Percentiles rank a stretch among this genome's conserved stretches.
Evolutionary conservation across 495 filamentous ascomycete species (phyloP).

Genomic region (Elaphomyces granulatus): DNA sequence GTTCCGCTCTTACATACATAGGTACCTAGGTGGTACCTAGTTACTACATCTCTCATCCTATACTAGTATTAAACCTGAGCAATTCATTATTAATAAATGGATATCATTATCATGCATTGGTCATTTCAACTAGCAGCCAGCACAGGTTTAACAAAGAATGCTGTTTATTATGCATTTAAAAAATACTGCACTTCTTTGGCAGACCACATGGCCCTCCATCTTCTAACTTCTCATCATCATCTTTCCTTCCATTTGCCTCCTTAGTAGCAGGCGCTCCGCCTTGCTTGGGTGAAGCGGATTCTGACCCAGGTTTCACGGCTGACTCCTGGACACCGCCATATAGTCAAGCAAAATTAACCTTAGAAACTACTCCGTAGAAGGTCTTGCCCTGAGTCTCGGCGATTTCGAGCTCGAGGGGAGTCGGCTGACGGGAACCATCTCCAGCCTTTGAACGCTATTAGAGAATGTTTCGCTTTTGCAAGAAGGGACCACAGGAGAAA

Average conservation of each 20-base stretch:
- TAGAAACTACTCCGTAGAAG: conserved; percentile 70
- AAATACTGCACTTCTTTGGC: conserved; percentile 50
- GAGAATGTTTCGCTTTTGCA: too few species aligned
- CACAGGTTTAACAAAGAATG: too few species aligned
- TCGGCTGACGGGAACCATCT: conserved; percentile 74
- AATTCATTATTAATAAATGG: too few species aligned
- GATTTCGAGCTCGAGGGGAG: conserved; percentile 55
- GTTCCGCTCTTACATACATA: too few species aligned
- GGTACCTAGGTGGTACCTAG: too few species aligned
- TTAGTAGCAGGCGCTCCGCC: conserved; percentile 11
- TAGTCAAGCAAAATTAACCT: conserved; percentile 70
- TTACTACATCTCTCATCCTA: too few species aligned
- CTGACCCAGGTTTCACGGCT: conserved; percentile 4
- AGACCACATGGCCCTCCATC: conserved; percentile 53
- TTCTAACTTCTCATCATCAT: conserved; percentile 26
- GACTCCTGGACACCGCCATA: conserved; percentile 39
- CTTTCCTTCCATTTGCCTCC: conserved; percentile 18
- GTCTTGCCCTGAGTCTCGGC: conserved; percentile 69
- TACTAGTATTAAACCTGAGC: too few species aligned
- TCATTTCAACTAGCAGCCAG: too few species aligned
- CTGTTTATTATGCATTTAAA: conserved; percentile 29
- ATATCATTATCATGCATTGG: too few species aligned
- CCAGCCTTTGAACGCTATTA: conserved; percentile 16
- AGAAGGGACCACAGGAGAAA: too few species aligned
- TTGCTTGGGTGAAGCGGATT: conserved; percentile 16